Evolutionary conservation across 106 monocot species (phyloP).

Genomic region (Amphibolis antarctica): DNA sequence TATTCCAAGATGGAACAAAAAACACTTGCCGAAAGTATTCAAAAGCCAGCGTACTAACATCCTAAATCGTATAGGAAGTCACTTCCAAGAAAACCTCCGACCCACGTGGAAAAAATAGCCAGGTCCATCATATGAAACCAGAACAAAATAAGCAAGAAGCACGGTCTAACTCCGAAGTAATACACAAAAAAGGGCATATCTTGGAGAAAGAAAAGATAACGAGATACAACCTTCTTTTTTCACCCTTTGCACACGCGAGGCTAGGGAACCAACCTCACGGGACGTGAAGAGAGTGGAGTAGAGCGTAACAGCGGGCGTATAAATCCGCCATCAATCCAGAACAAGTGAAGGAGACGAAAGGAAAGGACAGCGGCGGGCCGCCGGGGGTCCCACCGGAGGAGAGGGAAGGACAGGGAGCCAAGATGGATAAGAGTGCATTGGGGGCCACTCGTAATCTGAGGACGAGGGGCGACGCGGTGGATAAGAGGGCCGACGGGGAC

Average conservation of each 20-base stretch:
- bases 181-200: no score
- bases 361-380: neutral
- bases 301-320: neutral
- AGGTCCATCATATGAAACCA: neutral
- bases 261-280: neutral
- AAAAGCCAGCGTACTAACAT: no score
- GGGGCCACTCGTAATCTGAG: neutral
- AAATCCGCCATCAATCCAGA: neutral
- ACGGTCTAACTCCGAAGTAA: neutral
- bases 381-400: no score
- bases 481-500: no score
- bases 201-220: neutral
- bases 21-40: no score
- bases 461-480: neutral
- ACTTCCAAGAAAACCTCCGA: no score
- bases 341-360: neutral
- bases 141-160: neutral
- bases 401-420: neutral
- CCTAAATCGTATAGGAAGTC: no score
- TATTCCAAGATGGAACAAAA: no score
- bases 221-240: neutral
- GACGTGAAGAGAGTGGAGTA: neutral
- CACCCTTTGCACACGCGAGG: neutral
- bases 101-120: no score
- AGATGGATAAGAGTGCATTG: conserved; percentile 2